Base-by-base conservation (phyloP, 768 basidiomycete species). In the Mrakia gelida region DNA sequence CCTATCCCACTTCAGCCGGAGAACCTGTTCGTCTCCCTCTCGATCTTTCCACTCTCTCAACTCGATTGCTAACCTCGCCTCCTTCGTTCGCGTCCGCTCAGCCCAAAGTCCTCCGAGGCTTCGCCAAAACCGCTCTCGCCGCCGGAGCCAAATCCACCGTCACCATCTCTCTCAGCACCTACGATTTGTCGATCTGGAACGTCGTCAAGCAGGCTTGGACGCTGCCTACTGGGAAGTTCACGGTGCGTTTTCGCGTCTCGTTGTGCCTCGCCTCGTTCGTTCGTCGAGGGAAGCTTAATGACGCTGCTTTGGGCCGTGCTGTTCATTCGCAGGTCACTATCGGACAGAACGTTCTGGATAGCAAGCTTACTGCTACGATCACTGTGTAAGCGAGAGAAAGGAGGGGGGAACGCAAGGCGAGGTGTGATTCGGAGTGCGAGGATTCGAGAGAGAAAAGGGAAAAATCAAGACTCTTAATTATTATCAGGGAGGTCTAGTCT, bases 31-130 rank as follows among this genome's bases (percentile, higher is more conserved):
- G 68, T 70, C 45, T 45, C 15, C 45, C 45, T 45, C 11, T 15
- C 4, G 15, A 6, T 8, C 28, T 70, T 23, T 38, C 34, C 9
- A 2, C 34, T n/a, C 45, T 38, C 28, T 43, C 26, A 26, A n/a
- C 68, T 21, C n/a, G 8, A 26, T 0, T 41, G 26, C 26, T 8
- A 56, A 56, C 6, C 54, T 56, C 54, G 2, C 23, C 15, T 56
- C 23, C 3, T n/a, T n/a, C 26, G 5, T 54, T 16, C 18, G 1
- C 23, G 68, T 74, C 11, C 75, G 76, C 2, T 61, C 78, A 79
- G 45, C 81, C 81, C 16, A 78, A 78, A 32, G 75, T 80, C 52
- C 81, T 82, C 59, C 61, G 74, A 9, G 81, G 80, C 73, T 82
- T 82, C 71, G 81, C 79, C 16, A 23, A 73, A 49, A 56, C 54